phyloP scores from a whole-genome alignment of 2,329 filamentous ascomycete species.

The Aspergillus sp. region DNA sequence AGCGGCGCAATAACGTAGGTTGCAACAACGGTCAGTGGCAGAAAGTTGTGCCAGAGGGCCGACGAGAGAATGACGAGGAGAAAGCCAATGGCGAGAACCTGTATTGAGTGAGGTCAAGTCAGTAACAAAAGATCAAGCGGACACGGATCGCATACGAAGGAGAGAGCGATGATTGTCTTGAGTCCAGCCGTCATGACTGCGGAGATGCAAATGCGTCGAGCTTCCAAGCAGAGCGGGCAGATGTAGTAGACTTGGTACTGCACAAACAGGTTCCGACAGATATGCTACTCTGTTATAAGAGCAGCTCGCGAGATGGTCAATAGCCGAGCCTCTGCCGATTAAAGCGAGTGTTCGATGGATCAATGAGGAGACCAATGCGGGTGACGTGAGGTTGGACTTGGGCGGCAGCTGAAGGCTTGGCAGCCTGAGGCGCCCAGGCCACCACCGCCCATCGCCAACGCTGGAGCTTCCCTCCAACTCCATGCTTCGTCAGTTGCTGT shows the following conservation, averaged over 20 bases:
- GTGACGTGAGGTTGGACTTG: conserved; percentile 35
- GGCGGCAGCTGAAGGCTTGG: conserved; percentile 21
- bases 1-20: conserved; percentile 93
- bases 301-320: not conserved
- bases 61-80: conserved; percentile 98
- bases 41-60: conserved; percentile 92
- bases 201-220: conserved; percentile 31
- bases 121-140: not conserved
- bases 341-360: not conserved
- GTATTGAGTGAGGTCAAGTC: conserved; percentile 4
- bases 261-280: not conserved
- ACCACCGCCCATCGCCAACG: conserved; percentile 13
- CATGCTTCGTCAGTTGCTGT: conserved; percentile 36
- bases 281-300: not conserved
- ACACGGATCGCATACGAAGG: conserved; percentile 69
- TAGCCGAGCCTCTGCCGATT: not conserved
- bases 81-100: conserved; percentile 96
- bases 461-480: conserved; percentile 13
- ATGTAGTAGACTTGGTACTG: conserved; percentile 8
- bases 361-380: conserved; percentile 7
- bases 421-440: conserved; percentile 26
- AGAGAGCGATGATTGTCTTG: conserved; percentile 98
- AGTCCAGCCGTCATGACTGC: conserved; percentile 75
- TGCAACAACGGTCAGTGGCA: conserved; percentile 90
- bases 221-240: conserved; percentile 15